Conservation (phyloP, 371 early-diverging fungal genomes). For the Rhizoclosmatium hyalinum region DNA sequence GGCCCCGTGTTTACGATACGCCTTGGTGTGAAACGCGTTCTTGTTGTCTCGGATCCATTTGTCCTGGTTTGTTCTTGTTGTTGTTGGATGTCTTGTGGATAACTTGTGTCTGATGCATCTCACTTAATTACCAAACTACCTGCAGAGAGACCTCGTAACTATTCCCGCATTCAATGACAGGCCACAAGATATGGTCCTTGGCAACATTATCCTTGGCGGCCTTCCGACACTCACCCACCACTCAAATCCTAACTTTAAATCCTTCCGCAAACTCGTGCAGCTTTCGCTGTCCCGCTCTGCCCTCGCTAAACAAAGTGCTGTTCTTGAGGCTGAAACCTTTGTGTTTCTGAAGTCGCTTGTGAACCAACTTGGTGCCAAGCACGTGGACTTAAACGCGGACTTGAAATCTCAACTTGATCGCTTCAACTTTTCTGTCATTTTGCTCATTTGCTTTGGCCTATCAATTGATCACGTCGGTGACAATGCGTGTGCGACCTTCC, state of each 20-base stretch:
- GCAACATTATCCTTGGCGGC: slow-evolving; percentile 17
- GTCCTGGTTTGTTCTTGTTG: no score
- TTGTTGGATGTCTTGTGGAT: no score
- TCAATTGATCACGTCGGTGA: not conserved
- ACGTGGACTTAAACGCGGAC: not conserved
- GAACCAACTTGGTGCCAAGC: not conserved
- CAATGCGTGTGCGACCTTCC: not conserved
- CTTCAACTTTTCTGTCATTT: slow-evolving; percentile 8
- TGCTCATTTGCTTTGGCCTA: slow-evolving; percentile 3
- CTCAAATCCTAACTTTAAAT: not conserved
- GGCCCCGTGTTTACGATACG: slow-evolving; percentile 8
- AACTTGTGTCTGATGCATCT: no score
- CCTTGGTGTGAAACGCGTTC: slow-evolving; percentile 10
- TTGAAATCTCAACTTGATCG: not conserved
- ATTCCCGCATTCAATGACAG: slow-evolving; percentile 21
- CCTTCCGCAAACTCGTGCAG: slow-evolving; percentile 19
- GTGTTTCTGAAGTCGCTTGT: slow-evolving; percentile 3
- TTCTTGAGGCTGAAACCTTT: not conserved
- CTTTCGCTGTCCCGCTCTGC: not conserved
- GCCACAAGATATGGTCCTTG: slow-evolving; percentile 3
- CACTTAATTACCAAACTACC: no score
- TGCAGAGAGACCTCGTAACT: slow-evolving; percentile 2
- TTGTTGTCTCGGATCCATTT: slow-evolving; percentile 14
- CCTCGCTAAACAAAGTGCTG: not conserved
- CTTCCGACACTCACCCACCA: slow-evolving; percentile 21